Conservation (phyloP, 257 asterid species). For the Dorcoceras hygrometricum region DNA sequence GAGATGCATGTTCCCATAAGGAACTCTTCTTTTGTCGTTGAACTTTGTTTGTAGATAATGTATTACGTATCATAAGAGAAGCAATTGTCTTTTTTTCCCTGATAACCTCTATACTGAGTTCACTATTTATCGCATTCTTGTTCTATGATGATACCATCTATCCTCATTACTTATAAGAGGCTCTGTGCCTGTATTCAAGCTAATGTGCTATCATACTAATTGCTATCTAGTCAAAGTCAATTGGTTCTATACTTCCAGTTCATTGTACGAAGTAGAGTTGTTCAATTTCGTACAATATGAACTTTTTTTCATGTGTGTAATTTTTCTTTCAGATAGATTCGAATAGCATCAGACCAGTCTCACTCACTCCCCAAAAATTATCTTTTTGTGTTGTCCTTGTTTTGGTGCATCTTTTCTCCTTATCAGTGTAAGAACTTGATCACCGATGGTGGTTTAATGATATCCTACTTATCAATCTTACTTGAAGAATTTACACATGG, state of each 20-base stretch:
- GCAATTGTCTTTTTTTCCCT: background rate
- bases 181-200: background rate
- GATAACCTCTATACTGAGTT: background rate
- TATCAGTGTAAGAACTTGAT: background rate
- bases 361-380: background rate
- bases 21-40: background rate
- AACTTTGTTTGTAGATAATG: constrained; percentile 7
- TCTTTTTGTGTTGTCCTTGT: background rate
- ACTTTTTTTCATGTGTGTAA: background rate
- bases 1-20: constrained; percentile 2
- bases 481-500: background rate
- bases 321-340: background rate
- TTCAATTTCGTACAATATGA: background rate
- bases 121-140: background rate
- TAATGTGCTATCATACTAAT: background rate
- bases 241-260: background rate
- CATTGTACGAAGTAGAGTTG: background rate
- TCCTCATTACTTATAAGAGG: background rate
- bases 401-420: background rate
- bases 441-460: background rate
- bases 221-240: background rate
- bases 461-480: background rate
- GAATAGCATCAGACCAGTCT: background rate
- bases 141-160: background rate
- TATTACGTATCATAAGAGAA: background rate